Base-by-base conservation (phyloP, 768 basidiomycete species). In the Suillus americanus region DNA sequence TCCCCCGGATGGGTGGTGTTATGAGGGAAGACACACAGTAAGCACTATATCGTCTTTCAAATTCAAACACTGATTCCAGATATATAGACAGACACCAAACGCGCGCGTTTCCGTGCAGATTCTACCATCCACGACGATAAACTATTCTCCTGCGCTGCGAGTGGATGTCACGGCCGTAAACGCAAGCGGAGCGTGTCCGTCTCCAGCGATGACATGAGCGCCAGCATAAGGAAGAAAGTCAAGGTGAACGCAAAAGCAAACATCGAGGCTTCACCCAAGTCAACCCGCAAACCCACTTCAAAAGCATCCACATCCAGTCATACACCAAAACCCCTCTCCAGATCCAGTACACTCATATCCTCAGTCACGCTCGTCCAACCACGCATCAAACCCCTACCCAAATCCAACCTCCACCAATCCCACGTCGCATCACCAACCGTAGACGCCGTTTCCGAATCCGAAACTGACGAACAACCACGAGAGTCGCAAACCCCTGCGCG, bases 1-100 rank as follows among this genome's bases (percentile, higher is more conserved):
- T 0, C 91, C 92, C 1, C 92, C 91, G 1, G 90, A 92, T 71
- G 92, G 91, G 1, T 94, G 90, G 90, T 94, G 91, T 70, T 93
- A 92, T 69, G 91, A 93, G 73, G 91, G 91, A 4, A 85, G 82
- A 73, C 91, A 94, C 73, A 92, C 91, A 9, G 86, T 82, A 50
- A 64, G 71, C 59, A 18, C 30, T 62, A 55, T 53, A 33, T 62
- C 12, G 33, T 35, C 20, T 54, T 62, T 48, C 43, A 63, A 28
- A 20, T n/a, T 12, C n/a, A 30, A 59, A 30, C 1, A 7, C 40
- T 59, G 0, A 59, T 37, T 65, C 35, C 30, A 35, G 23, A 59
- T 57, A 43, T 59, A 45, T 65, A 92, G 91, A 89, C 85, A 1
- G 92, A 93, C 69, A 62, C 75, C 45, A 92, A 85, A 75, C 89